These are phyloP conservation scores for Chytridiales sp. DNA, from an alignment of 371 early-diverging fungal species.

Conservation along the genomic window DNA sequence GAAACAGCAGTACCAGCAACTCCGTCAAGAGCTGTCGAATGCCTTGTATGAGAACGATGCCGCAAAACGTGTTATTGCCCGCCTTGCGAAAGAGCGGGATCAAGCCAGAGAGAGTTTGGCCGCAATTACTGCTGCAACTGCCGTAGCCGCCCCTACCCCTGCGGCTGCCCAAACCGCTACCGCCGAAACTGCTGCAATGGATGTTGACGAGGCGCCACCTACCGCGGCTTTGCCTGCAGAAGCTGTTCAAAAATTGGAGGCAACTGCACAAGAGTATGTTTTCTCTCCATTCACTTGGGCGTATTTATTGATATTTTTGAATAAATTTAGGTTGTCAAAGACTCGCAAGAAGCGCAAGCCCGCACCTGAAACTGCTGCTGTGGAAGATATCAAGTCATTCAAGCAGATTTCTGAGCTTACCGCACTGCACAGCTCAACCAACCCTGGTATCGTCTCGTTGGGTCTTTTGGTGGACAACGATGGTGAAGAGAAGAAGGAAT, in stretches of 20 bases:
- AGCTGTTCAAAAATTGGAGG: slow-evolving; percentile 59
- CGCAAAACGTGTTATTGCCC: slow-evolving; percentile 90
- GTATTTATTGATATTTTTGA: background rate
- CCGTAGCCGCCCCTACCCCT: slow-evolving; percentile 9
- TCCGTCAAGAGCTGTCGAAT: slow-evolving; percentile 86
- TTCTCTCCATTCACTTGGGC: background rate
- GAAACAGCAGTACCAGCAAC: slow-evolving; percentile 87
- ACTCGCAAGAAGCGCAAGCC: slow-evolving; percentile 83
- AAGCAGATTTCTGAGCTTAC: slow-evolving; percentile 54
- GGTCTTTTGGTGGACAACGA: slow-evolving; percentile 41
- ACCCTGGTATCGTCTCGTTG: slow-evolving; percentile 75
- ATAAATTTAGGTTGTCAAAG: slow-evolving; percentile 54
- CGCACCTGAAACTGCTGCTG: slow-evolving; percentile 65
- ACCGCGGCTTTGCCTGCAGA: slow-evolving; percentile 47
- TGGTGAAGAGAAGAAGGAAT: slow-evolving; percentile 54
- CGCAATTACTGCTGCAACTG: slow-evolving; percentile 28
- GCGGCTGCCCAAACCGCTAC: slow-evolving; percentile 13
- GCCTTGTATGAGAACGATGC: slow-evolving; percentile 95
- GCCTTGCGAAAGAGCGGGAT: slow-evolving; percentile 86
- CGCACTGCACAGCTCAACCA: slow-evolving; percentile 72
- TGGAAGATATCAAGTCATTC: slow-evolving; percentile 67
- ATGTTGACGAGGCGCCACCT: slow-evolving; percentile 53
- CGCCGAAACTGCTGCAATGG: slow-evolving; percentile 26
- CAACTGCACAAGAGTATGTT: slow-evolving; percentile 58
- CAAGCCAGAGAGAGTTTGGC: slow-evolving; percentile 71